phyloP scores from a whole-genome alignment of 179 eudicot genomes.

The Beta macrorhiza region DNA sequence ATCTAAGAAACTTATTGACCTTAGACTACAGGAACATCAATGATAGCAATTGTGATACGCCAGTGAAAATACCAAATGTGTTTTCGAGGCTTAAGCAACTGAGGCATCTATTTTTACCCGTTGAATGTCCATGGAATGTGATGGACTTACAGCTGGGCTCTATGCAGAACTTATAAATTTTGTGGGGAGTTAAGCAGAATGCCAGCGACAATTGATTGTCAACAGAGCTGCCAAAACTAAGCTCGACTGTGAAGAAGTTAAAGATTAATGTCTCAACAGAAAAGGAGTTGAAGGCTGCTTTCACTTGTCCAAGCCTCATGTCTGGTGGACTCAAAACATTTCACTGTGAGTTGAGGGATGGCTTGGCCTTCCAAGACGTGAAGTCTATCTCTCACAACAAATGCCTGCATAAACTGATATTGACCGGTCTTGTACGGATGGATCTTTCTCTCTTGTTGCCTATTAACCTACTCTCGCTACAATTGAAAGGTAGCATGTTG shows the following conservation, averaged over 20 bases:
- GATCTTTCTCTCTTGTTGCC: constrained; percentile 9
- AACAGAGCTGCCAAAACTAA: constrained; percentile 11
- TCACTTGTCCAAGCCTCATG: constrained; percentile 4
- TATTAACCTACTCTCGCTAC: constrained; percentile 22
- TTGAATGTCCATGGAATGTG: not conserved
- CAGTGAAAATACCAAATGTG: too few species aligned
- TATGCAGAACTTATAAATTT: not conserved
- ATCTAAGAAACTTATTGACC: too few species aligned
- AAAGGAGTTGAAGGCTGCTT: not conserved
- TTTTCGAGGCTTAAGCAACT: not conserved
- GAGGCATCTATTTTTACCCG: not conserved
- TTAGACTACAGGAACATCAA: too few species aligned
- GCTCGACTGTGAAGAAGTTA: constrained; percentile 8
- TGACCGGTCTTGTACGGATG: constrained; percentile 15
- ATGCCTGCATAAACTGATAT: constrained; percentile 20
- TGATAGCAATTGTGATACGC: too few species aligned
- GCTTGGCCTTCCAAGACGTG: not conserved
- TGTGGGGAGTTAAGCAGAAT: not conserved
- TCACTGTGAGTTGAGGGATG: constrained; percentile 28
- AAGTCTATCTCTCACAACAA: constrained; percentile 16
- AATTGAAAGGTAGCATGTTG: constrained; percentile 11
- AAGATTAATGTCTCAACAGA: not conserved
- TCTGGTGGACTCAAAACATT: constrained; percentile 9
- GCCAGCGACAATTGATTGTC: constrained; percentile 16
- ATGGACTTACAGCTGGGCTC: not conserved